A percentile compares a stretch with the other conserved stretches of the same genome.
These are phyloP conservation scores for Phytophthora tubulina DNA, from an alignment of 352 stramenopile genomes.

Conservation along the genomic window DNA sequence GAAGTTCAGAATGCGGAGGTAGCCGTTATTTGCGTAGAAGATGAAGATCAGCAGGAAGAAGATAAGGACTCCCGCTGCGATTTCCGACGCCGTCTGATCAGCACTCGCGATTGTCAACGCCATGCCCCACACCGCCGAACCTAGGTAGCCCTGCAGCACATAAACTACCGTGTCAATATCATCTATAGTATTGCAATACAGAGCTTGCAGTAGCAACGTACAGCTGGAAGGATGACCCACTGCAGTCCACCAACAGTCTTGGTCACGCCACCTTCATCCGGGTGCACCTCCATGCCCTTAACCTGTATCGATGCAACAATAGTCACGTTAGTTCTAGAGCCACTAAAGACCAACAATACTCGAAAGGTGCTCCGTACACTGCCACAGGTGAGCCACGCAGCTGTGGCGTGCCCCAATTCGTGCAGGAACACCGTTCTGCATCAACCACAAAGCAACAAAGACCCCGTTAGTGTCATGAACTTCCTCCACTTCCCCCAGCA, in stretches of 20 bases:
- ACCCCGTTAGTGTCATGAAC: neutral
- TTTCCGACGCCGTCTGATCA: slow-evolving; percentile 63
- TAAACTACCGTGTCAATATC: slow-evolving; percentile 1
- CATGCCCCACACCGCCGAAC: slow-evolving; percentile 90
- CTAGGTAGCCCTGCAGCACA: slow-evolving; percentile 76
- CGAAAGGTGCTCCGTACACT: slow-evolving; percentile 43
- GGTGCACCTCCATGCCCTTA: slow-evolving; percentile 90
- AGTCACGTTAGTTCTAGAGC: neutral
- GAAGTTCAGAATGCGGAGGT: slow-evolving; percentile 85
- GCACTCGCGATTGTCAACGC: slow-evolving; percentile 82
- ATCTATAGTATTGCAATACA: neutral
- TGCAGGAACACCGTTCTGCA: slow-evolving; percentile 89
- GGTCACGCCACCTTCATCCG: slow-evolving; percentile 89
- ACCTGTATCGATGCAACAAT: slow-evolving; percentile 51
- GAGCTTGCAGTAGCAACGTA: slow-evolving; percentile 33
- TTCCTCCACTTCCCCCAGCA: neutral
- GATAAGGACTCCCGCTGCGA: slow-evolving; percentile 86
- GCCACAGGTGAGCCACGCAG: slow-evolving; percentile 88
- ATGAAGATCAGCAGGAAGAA: slow-evolving; percentile 90
- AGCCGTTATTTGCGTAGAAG: slow-evolving; percentile 89
- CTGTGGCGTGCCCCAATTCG: slow-evolving; percentile 85
- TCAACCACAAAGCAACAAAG: slow-evolving; percentile 1
- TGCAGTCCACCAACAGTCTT: slow-evolving; percentile 78
- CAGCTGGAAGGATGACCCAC: slow-evolving; percentile 81
- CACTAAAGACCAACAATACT: neutral